phyloP scores from a whole-genome alignment of 495 filamentous ascomycete species.

The Neurospora sp. region DNA sequence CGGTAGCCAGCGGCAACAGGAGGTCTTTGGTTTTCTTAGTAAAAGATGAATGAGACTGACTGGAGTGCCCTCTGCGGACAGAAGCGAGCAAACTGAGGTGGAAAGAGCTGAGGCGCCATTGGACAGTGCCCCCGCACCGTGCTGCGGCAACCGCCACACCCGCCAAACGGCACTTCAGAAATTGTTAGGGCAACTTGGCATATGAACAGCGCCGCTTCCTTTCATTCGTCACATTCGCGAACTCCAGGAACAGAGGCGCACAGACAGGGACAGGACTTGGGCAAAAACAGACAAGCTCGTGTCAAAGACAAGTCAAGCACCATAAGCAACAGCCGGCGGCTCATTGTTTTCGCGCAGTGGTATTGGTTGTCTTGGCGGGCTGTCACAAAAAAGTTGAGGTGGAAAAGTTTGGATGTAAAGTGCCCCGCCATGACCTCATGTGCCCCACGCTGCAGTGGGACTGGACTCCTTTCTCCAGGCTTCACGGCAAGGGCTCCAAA shows the following conservation, averaged over 20 bases:
- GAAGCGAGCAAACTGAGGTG: background rate
- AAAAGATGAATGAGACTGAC: background rate
- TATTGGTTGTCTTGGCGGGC: background rate
- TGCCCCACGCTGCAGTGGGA: background rate
- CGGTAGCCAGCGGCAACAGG: background rate
- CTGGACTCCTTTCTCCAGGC: background rate
- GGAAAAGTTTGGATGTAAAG: background rate
- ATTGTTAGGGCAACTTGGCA: background rate
- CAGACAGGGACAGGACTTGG: background rate
- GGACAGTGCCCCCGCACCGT: background rate
- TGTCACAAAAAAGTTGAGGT: background rate
- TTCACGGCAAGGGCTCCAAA: background rate
- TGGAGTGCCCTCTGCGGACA: too few relatives aligned
- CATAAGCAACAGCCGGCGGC: background rate
- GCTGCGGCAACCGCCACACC: background rate
- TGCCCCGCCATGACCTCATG: background rate
- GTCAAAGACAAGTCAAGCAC: background rate
- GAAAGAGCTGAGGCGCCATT: background rate
- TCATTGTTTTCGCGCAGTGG: background rate
- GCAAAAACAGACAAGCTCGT: background rate
- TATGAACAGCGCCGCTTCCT: background rate
- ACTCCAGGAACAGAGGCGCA: background rate
- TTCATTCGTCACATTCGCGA: background rate
- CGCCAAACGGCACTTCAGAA: background rate
- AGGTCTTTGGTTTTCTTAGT: background rate